Evolutionary conservation across 148 eudicot species (phyloP).

Genomic region (Silene uniflora): DNA sequence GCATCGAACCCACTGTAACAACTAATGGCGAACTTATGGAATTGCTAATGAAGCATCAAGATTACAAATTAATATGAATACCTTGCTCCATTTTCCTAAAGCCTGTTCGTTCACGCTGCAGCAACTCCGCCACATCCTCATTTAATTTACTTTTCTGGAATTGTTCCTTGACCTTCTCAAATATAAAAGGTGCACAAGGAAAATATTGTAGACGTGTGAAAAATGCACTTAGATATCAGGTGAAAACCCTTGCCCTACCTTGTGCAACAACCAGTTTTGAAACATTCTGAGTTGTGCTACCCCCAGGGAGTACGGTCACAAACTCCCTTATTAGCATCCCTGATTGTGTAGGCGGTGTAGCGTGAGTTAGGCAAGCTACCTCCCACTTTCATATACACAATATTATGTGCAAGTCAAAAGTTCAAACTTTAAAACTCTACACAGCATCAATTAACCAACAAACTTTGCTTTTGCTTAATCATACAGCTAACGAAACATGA

Average conservation of each 20-base stretch:
- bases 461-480: background rate
- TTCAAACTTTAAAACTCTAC: background rate
- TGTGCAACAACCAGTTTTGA: slow-evolving; percentile 62
- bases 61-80: slow-evolving; percentile 24
- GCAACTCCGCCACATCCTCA: slow-evolving; percentile 48
- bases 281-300: slow-evolving; percentile 43
- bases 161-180: slow-evolving; percentile 71
- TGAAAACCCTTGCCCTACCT: slow-evolving; percentile 92
- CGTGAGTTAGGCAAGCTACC: slow-evolving; percentile 75
- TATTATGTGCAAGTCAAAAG: slow-evolving; percentile 3
- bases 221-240: background rate
- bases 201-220: background rate
- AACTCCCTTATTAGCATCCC: slow-evolving; percentile 68
- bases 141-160: slow-evolving; percentile 67
- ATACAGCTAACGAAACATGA: background rate
- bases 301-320: slow-evolving; percentile 59
- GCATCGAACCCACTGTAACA: slow-evolving; percentile 65
- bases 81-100: slow-evolving; percentile 91
- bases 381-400: slow-evolving; percentile 41
- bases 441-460: background rate
- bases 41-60: background rate
- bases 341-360: slow-evolving; percentile 41
- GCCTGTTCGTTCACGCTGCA: slow-evolving; percentile 70
- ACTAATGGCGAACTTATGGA: slow-evolving; percentile 42
- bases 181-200: background rate